Evolutionary conservation across 169 alveolate genomes (phyloP).

Genomic region (Plasmodium falciparum): DNA sequence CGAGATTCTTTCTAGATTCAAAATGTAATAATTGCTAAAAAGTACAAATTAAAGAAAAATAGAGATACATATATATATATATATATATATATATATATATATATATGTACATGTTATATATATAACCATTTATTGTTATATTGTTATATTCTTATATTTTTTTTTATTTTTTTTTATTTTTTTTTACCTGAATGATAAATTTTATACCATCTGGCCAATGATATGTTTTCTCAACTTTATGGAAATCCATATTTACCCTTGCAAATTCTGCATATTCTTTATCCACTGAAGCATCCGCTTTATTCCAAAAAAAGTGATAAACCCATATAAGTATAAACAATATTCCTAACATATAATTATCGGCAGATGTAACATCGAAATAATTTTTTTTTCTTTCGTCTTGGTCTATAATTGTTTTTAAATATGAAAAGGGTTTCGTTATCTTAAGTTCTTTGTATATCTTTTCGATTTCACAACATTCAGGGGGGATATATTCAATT

Average conservation of each 20-base stretch:
- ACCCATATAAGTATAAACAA: conserved; percentile 87
- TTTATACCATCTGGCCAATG: conserved; percentile 53
- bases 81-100: neutral
- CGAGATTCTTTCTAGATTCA: conserved; percentile 27
- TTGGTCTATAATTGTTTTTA: conserved; percentile 32
- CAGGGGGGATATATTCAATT: conserved; percentile 90
- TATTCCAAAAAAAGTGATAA: conserved; percentile 85
- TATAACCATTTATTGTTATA: neutral
- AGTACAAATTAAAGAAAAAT: neutral
- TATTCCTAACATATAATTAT: conserved; percentile 70
- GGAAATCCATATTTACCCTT: conserved; percentile 39
- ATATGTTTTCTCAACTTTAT: conserved; percentile 39
- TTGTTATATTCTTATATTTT: neutral
- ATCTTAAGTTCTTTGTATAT: conserved; percentile 52
- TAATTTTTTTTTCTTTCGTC: conserved; percentile 78
- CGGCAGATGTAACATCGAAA: conserved; percentile 85
- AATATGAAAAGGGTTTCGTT: conserved; percentile 14
- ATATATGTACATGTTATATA: too few species aligned
- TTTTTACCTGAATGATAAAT: conserved; percentile 27
- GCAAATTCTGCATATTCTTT: conserved; percentile 58
- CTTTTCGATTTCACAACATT: conserved; percentile 83
- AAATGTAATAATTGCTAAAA: conserved; percentile 32
- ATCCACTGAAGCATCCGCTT: conserved; percentile 85
- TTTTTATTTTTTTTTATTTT: neutral
- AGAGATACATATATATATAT: neutral